Percentiles rank a stretch among this genome's conserved stretches.
Conservation (phyloP, 805 yeast genomes). For the Ascoidea asiatica region DNA sequence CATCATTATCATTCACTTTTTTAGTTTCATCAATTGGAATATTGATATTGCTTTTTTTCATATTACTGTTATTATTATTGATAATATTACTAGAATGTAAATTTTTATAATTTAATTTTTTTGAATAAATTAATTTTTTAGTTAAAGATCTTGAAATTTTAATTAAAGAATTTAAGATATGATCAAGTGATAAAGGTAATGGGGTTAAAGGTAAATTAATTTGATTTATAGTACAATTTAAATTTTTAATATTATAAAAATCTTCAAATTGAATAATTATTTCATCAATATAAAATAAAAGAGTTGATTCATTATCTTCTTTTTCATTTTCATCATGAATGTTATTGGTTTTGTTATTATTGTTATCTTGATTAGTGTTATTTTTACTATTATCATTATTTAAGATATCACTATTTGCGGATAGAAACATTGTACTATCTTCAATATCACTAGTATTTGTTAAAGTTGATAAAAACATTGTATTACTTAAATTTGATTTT, state of each 20-base stretch:
- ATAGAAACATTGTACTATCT: conserved; percentile 7
- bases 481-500: background rate
- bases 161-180: background rate
- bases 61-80: background rate
- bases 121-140: background rate
- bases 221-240: conserved; percentile 25
- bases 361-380: background rate
- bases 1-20: background rate
- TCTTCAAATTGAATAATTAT: conserved; percentile 4
- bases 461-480: background rate
- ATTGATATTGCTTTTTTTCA: no score
- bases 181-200: conserved; percentile 20
- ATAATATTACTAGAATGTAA: background rate
- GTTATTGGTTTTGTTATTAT: background rate
- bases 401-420: conserved; percentile 9
- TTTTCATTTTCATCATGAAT: no score
- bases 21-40: background rate
- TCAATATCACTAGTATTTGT: conserved; percentile 1
- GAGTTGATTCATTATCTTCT: background rate
- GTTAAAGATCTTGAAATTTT: background rate
- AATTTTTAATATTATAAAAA: conserved; percentile 18
- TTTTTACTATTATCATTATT: background rate
- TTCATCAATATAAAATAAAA: background rate
- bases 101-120: no score
- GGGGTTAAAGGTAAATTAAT: conserved; percentile 32